Evolutionary conservation across 805 yeast genomes (phyloP).

Genomic region (Kodamaea hsintzibuensis): DNA sequence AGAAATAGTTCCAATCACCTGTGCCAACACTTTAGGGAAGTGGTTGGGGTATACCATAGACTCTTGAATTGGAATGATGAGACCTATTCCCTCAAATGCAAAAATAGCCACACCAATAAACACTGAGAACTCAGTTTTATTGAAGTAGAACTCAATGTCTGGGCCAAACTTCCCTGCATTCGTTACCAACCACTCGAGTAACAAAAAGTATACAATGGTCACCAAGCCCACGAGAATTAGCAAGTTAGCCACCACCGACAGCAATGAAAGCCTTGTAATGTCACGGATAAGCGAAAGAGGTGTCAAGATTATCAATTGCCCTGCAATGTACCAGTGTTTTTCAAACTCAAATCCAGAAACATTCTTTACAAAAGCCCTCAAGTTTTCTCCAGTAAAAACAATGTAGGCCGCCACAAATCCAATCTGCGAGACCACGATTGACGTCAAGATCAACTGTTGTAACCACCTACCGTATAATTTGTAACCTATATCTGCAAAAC

Average conservation of each 20-base stretch:
- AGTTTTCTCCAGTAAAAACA: conserved; percentile 73
- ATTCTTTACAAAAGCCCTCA: conserved; percentile 60
- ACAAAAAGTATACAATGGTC: conserved; percentile 60
- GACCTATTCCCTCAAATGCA: conserved; percentile 86
- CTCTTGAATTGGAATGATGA: conserved; percentile 79
- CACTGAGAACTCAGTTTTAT: conserved; percentile 60
- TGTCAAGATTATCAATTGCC: conserved; percentile 58
- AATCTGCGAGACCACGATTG: conserved; percentile 69
- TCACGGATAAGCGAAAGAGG: conserved; percentile 76
- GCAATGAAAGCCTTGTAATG: conserved; percentile 70
- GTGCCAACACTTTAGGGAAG: conserved; percentile 62
- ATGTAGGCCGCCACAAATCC: conserved; percentile 83
- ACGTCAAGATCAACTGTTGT: conserved; percentile 60
- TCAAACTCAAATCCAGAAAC: conserved; percentile 45
- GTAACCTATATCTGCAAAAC: conserved; percentile 78
- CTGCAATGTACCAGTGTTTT: conserved; percentile 45
- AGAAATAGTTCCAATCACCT: conserved; percentile 65
- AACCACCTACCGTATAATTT: conserved; percentile 64
- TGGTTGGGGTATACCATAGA: conserved; percentile 76
- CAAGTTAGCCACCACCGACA: conserved; percentile 70
- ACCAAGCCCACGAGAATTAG: conserved; percentile 66
- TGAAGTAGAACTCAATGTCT: conserved; percentile 52
- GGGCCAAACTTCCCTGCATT: conserved; percentile 45
- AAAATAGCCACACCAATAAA: conserved; percentile 84
- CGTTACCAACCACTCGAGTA: conserved; percentile 42